Percentiles rank a stretch among this genome's conserved stretches.
These are phyloP conservation scores for Fusarium piperis DNA, from an alignment of 2,329 filamentous ascomycete genomes.

Conservation along the genomic window DNA sequence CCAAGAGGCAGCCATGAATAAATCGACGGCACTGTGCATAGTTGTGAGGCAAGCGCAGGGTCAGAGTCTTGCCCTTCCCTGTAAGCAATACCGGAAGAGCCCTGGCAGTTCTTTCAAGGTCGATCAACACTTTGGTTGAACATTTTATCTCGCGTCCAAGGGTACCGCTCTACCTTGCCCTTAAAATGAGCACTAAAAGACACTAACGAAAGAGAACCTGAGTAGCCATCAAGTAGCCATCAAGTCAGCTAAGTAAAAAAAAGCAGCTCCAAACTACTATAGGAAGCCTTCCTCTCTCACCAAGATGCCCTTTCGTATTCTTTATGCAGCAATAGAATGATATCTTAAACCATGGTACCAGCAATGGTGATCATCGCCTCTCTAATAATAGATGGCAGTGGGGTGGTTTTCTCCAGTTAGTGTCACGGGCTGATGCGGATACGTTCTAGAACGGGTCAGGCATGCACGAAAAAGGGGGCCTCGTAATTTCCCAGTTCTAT, in stretches of 20 bases:
- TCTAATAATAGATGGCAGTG: neutral
- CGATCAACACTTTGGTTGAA: neutral
- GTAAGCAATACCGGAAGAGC: neutral
- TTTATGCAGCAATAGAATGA: neutral
- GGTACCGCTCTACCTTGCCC: neutral
- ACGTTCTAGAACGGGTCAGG: neutral
- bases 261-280: neutral
- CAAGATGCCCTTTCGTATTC: neutral
- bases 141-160: neutral
- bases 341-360: neutral
- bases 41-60: neutral
- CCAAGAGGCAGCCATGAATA: neutral
- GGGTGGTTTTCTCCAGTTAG: neutral
- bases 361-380: neutral
- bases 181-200: neutral
- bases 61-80: neutral
- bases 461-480: neutral
- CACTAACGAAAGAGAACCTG: neutral
- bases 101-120: neutral
- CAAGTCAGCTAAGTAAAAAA: neutral
- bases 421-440: neutral
- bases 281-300: neutral
- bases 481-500: neutral
- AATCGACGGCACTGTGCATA: neutral
- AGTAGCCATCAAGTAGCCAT: neutral